phyloP scores from a whole-genome alignment of 1,284 basidiomycete genomes.

The Blastosporella zonata region DNA sequence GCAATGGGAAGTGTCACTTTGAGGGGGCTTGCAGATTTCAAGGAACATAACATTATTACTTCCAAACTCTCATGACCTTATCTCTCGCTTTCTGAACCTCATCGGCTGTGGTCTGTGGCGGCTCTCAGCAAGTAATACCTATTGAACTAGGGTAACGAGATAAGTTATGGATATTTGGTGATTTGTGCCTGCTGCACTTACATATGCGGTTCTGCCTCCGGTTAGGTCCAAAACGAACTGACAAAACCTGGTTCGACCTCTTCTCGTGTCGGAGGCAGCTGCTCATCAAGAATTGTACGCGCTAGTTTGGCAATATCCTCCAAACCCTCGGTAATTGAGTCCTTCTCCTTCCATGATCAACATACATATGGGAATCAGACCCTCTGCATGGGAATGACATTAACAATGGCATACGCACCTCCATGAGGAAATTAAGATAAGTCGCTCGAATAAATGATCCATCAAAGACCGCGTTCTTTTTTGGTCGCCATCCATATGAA shows the following conservation, averaged over 20 bases:
- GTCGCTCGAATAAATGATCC: slow-evolving; percentile 28
- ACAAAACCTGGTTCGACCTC: slow-evolving; percentile 26
- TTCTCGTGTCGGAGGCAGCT: slow-evolving; percentile 9
- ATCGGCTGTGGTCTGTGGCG: slow-evolving; percentile 15
- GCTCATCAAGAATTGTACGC: slow-evolving; percentile 27
- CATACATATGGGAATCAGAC: no score
- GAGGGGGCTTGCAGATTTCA: slow-evolving; percentile 23
- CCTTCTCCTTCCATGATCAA: slow-evolving; percentile 1
- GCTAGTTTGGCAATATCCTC: slow-evolving; percentile 29
- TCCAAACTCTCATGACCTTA: no score
- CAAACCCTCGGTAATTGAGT: no score
- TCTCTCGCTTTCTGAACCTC: slow-evolving; percentile 31
- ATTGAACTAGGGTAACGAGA: background rate
- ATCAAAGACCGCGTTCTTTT: slow-evolving; percentile 28
- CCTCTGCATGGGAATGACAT: no score
- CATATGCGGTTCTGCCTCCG: slow-evolving; percentile 34
- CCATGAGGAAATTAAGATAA: slow-evolving; percentile 32
- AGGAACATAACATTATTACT: slow-evolving; percentile 26
- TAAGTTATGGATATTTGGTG: no score
- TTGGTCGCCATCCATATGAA: slow-evolving; percentile 30
- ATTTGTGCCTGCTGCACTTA: no score
- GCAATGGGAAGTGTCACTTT: slow-evolving; percentile 23
- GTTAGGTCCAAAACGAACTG: slow-evolving; percentile 35
- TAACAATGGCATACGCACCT: slow-evolving; percentile 28
- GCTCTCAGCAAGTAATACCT: slow-evolving; percentile 28